Evolutionary conservation across 2,329 filamentous ascomycete species (phyloP), one percentile per base, ranked within the genome.

Genomic region (Raffaelea deltoideospora): DNA sequence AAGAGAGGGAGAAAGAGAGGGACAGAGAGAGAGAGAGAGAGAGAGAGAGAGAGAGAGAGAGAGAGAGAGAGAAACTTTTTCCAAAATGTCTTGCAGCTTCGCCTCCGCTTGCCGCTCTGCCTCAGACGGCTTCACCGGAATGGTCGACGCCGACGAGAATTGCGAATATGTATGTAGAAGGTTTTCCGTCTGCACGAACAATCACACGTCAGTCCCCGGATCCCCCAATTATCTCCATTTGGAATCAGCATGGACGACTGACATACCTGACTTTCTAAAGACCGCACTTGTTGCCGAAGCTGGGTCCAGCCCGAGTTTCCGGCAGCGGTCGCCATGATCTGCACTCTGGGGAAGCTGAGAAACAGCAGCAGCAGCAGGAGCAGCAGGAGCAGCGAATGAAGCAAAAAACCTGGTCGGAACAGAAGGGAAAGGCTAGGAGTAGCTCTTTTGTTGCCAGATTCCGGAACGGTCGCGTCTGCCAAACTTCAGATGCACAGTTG

Each of bases 141-240:
- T 79, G 49, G 80, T 83, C 15, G 81, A 64, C 41, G 80, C 74
- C 15, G 82, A 76, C 15, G 85, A 79, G 64, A 86, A 95, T 57
- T 96, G 88, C 14, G 90, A 90, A 55, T 94, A 98, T 42, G 72
- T 76, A 50, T 86, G 80, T 55, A 87, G 84, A 40, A 82, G 63
- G 42, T 72, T 76, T 59, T 95, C 86, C 33, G 87, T 93, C 85
- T 95, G 10, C 14, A 15, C 19, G n/a, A 17, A 29, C n/a, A 20
- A 37, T 5, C 11, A 13, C 24, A 22, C 32, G 20, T 37, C 32
- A 33, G 22, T 9, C 31, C 18, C 6, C 13, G 8, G 13, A 8
- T 26, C 23, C 8, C 13, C 23, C 23, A 26, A 26, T 8, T 26
- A 26, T 8, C 23, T 26, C 13, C 23, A 26, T 8, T 13, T 26